Evolutionary conservation across 208 protist species (phyloP).

Genomic region (Leishmania lainsoni): DNA sequence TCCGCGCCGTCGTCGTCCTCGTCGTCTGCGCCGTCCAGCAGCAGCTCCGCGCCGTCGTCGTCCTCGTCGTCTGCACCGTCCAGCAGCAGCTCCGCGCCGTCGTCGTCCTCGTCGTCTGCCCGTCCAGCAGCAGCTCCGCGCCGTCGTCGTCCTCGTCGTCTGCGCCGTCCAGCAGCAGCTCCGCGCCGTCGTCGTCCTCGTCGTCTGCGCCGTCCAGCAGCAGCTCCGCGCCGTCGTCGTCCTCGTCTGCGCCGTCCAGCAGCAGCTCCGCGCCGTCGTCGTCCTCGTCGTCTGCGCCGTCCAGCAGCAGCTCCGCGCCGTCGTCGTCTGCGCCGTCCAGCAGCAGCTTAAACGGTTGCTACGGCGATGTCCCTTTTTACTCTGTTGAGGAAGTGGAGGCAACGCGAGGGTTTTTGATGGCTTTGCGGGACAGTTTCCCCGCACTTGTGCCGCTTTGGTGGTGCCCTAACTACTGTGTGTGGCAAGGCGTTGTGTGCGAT

Average conservation of each 20-base stretch:
- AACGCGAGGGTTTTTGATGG: background rate
- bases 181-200: background rate
- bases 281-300: background rate
- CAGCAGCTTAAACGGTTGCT: background rate
- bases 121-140: background rate
- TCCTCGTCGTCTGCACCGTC: background rate
- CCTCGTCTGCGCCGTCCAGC: background rate
- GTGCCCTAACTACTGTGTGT: slow-evolving; percentile 11
- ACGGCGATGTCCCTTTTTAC: background rate
- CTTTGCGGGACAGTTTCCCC: background rate
- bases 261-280: background rate
- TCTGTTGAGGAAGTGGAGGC: background rate
- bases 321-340: background rate
- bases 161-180: background rate
- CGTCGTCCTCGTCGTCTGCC: background rate
- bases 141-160: background rate
- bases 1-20: background rate
- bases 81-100: background rate
- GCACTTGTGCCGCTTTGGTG: background rate
- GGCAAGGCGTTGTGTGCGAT: background rate
- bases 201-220: background rate
- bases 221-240: background rate
- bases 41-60: background rate
- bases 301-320: background rate
- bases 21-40: background rate